Conservation (phyloP, 257 asterid genomes). For the Linderniella brevidens region DNA sequence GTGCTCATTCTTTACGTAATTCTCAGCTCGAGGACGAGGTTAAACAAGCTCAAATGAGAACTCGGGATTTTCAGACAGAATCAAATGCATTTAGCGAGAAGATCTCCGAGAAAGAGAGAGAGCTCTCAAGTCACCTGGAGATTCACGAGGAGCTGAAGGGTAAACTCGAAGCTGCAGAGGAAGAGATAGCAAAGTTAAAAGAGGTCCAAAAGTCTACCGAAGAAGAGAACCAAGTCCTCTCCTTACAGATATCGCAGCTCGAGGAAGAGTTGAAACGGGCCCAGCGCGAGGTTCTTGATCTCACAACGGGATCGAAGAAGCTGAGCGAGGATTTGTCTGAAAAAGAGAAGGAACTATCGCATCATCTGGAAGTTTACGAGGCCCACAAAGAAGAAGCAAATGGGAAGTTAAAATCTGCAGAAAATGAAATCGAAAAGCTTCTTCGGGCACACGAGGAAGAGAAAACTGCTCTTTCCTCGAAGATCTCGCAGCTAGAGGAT, state of each 20-base stretch:
- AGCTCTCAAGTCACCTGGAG: conserved; percentile 16
- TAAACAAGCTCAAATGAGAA: conserved; percentile 19
- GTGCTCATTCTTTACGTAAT: conserved; percentile 16
- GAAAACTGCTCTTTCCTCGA: conserved; percentile 14
- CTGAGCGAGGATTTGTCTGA: conserved; percentile 22
- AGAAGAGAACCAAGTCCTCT: conserved; percentile 23
- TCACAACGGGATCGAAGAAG: conserved; percentile 20
- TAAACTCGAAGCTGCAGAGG: conserved; percentile 26
- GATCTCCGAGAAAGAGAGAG: conserved; percentile 13
- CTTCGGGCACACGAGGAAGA: conserved; percentile 21
- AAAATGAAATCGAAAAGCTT: conserved; percentile 9
- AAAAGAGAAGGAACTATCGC: conserved; percentile 37
- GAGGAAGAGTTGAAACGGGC: conserved; percentile 21
- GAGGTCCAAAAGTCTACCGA: conserved; percentile 15
- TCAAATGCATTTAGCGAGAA: conserved; percentile 20
- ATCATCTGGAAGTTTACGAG: conserved; percentile 33
- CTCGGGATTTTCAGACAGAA: conserved; percentile 19
- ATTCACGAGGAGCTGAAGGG: conserved; percentile 19
- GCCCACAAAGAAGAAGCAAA: conserved; percentile 28
- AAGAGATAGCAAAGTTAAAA: conserved; percentile 30
- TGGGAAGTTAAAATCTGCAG: conserved; percentile 15
- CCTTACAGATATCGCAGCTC: conserved; percentile 20
- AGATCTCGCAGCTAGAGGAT: conserved; percentile 23
- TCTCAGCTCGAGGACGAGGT: conserved; percentile 22
- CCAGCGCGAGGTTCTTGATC: conserved; percentile 23